Percentiles rank a stretch among this genome's conserved stretches.
Conservation (phyloP, 441 rosid genomes). For the Gossypium gossypioides region DNA sequence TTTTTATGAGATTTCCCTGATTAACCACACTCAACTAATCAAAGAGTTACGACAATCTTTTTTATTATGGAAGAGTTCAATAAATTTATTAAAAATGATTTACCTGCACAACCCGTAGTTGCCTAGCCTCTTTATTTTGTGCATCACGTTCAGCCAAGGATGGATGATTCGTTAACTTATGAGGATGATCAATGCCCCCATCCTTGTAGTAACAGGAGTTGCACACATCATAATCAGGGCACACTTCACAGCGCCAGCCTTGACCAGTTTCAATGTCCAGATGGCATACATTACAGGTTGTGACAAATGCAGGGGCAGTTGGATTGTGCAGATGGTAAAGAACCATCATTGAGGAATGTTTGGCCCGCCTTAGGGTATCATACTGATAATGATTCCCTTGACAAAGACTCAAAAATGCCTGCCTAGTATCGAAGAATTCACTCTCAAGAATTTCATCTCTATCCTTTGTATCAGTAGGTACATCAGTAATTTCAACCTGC, state of each 20-base stretch:
- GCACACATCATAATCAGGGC: constrained; percentile 96
- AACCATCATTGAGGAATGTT: constrained; percentile 99
- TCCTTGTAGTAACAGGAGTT: constrained; percentile 79
- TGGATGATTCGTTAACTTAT: constrained; percentile 91
- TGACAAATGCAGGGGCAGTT: constrained; percentile 96
- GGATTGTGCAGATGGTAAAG: constrained; percentile 99
- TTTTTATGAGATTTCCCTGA: neutral
- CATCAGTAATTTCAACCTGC: constrained; percentile 69
- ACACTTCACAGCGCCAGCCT: constrained; percentile 99
- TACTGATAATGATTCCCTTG: constrained; percentile 99
- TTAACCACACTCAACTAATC: neutral
- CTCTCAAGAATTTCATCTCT: constrained; percentile 95
- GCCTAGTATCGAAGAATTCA: constrained; percentile 97
- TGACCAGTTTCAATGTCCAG: constrained; percentile 98
- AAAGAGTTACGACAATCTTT: neutral
- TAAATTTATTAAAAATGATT: neutral
- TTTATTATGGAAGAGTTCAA: neutral
- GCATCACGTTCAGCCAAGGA: constrained; percentile 91
- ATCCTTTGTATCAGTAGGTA: constrained; percentile 80
- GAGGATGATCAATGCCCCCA: constrained; percentile 93
- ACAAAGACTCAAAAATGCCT: constrained; percentile 96
- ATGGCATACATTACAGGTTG: constrained; percentile 74
- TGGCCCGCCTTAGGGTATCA: constrained; percentile 94
- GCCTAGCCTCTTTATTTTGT: constrained; percentile 96
- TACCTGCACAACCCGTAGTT: constrained; percentile 85